Evolutionary conservation across 495 filamentous ascomycete species (phyloP), one percentile per base, ranked within the genome.

Genomic region (Tuber melanosporum): DNA sequence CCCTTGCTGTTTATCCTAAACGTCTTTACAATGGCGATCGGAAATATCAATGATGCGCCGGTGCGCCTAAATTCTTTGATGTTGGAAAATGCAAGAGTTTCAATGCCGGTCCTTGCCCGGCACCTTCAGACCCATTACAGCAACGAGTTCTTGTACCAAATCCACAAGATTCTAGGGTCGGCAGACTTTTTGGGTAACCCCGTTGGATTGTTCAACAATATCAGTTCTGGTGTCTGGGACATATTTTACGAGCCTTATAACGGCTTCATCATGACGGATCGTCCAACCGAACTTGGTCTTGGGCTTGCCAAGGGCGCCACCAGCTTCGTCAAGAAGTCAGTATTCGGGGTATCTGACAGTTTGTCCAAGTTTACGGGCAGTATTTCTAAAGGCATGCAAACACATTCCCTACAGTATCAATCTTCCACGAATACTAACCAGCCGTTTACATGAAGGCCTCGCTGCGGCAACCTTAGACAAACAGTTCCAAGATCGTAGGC

Each of bases 241-340:
- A 97, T 99, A 81, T 99, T 99, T 87, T 99, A 99, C 85, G 95
- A 98, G 83, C 95, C 95, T 32, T 98, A 98, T 84, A 95, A 99
- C 86, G 95, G 95, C 42, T 88, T 99, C 74, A 95, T 98, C 83
- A 94, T 95, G 91, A 96, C 94, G 0, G 96, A 99, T 82, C 88
- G 91, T 73, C 95, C 95, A 32, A 94, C 98, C 85, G 94, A 98
- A 73, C 89, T 99, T 70, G 95, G 96, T 17, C 87, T 94, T 73
- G 96, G 96, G 20, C 94, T 99, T 79, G 96, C 96, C 19, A 97
- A 98, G 83, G 95, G 95, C 47, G 95, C 96, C 26, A 94, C 93
- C 1, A 96, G 92, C 84, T 98, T 99, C 84, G 92, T 98, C 81
- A 98, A 98, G 87, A 98, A 98, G 84, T 97, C 94, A 0, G 94